Conservation (phyloP, 352 stramenopile genomes). For the Globisporangium yorkense region DNA sequence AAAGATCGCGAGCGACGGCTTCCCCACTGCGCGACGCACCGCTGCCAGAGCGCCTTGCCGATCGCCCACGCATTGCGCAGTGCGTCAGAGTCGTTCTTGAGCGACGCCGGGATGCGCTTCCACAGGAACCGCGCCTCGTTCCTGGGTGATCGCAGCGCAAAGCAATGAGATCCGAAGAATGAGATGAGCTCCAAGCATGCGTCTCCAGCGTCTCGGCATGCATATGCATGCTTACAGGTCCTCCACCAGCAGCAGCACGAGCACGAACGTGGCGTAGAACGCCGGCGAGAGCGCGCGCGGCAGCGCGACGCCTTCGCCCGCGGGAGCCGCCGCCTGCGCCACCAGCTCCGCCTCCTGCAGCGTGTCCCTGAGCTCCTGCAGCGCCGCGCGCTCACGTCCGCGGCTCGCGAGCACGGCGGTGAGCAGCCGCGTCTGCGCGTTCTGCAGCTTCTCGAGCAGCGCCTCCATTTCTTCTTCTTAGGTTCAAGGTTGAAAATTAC, state of each 20-base stretch:
- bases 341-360: slow-evolving; percentile 58
- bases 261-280: slow-evolving; percentile 56
- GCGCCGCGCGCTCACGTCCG: slow-evolving; percentile 15
- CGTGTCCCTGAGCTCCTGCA: slow-evolving; percentile 30
- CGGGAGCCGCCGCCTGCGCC: slow-evolving; percentile 22
- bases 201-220: background rate
- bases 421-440: slow-evolving; percentile 36
- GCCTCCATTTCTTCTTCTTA: slow-evolving; percentile 33
- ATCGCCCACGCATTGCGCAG: slow-evolving; percentile 51
- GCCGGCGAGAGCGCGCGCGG: slow-evolving; percentile 31
- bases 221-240: slow-evolving; percentile 32
- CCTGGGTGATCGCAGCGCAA: slow-evolving; percentile 6
- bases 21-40: slow-evolving; percentile 17
- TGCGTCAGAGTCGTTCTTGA: slow-evolving; percentile 36
- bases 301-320: background rate
- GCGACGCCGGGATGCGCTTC: slow-evolving; percentile 47
- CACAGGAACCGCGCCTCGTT: slow-evolving; percentile 73
- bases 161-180: background rate
- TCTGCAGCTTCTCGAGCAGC: slow-evolving; percentile 34
- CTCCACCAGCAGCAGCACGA: slow-evolving; percentile 43
- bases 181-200: background rate
- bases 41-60: slow-evolving; percentile 58
- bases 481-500: background rate
- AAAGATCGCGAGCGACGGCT: no score
- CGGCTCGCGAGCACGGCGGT: slow-evolving; percentile 17